These are phyloP conservation scores for Rutstroemia sp. DNA, from an alignment of 2,329 filamentous ascomycete genomes.

Conservation along the genomic window DNA sequence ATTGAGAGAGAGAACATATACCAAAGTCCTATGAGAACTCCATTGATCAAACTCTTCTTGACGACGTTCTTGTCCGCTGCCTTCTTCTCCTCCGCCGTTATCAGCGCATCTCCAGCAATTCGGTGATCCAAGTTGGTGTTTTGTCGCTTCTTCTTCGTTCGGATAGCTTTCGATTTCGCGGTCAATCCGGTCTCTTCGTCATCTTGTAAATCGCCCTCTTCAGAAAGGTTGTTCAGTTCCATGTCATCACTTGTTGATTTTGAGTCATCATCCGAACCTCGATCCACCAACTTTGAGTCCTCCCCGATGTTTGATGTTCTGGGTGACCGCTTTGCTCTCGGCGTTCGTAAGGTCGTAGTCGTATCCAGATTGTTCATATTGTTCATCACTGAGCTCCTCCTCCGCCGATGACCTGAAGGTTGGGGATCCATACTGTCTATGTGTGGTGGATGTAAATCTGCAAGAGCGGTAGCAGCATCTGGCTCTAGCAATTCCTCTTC, in stretches of 20 bases:
- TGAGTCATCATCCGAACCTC: constrained; percentile 22
- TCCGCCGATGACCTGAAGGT: constrained; percentile 26
- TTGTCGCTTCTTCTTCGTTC: constrained; percentile 57
- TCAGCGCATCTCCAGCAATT: constrained; percentile 50
- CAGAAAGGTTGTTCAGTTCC: constrained; percentile 50
- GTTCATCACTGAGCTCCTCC: constrained; percentile 28
- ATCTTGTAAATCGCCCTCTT: constrained; percentile 68
- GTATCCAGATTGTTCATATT: constrained; percentile 22
- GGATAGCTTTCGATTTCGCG: constrained; percentile 60
- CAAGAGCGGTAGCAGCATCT: constrained; percentile 21
- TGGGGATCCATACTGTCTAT: constrained; percentile 19
- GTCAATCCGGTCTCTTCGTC: constrained; percentile 90
- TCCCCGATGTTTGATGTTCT: constrained; percentile 15
- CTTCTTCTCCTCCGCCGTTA: constrained; percentile 66
- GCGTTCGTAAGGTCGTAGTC: constrained; percentile 5
- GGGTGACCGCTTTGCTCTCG: constrained; percentile 11
- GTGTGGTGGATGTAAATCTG: constrained; percentile 15
- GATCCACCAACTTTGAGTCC: constrained; percentile 16
- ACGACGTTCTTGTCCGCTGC: constrained; percentile 69
- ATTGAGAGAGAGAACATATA: constrained; percentile 87
- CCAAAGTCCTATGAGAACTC: constrained; percentile 79
- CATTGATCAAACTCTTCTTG: constrained; percentile 64
- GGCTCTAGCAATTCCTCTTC: constrained; percentile 16
- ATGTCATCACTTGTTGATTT: constrained; percentile 40
- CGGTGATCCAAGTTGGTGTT: constrained; percentile 65